Conservation (phyloP, 345 rosid species). For the Rhizophora apiculata region DNA sequence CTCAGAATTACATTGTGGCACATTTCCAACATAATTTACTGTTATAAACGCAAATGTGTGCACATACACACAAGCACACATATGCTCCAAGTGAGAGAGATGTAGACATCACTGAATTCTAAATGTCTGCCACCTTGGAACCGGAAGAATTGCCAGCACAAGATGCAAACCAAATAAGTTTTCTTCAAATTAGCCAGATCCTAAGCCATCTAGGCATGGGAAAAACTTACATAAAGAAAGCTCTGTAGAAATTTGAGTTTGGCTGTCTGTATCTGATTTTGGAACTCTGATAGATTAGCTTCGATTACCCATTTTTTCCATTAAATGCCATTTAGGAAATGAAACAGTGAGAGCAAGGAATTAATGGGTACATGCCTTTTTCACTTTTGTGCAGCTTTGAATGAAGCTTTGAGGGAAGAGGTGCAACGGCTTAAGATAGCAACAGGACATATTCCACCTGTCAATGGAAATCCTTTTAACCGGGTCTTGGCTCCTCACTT, state of each 20-base stretch:
- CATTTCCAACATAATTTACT: too few species aligned
- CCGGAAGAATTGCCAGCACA: too few species aligned
- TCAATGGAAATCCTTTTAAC: conserved; percentile 53
- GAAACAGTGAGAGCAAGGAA: neutral
- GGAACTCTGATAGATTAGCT: neutral
- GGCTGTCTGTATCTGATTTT: neutral
- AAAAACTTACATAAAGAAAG: too few species aligned
- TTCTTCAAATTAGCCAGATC: too few species aligned
- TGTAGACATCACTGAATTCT: too few species aligned
- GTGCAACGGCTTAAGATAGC: conserved; percentile 85
- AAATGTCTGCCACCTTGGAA: too few species aligned
- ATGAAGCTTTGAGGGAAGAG: conserved; percentile 76
- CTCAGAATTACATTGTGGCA: neutral
- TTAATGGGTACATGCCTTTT: neutral
- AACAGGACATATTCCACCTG: conserved; percentile 61
- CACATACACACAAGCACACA: too few species aligned
- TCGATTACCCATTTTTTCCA: neutral
- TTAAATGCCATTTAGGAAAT: neutral
- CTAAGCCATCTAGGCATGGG: too few species aligned
- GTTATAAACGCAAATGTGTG: too few species aligned
- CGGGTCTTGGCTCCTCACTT: conserved; percentile 43
- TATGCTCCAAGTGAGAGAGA: too few species aligned
- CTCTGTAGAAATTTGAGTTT: too few species aligned
- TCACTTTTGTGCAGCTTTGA: conserved; percentile 53
- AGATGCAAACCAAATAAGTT: too few species aligned